Base-by-base conservation (phyloP, 2,329 filamentous ascomycete species). In the Kalmusia sp. region DNA sequence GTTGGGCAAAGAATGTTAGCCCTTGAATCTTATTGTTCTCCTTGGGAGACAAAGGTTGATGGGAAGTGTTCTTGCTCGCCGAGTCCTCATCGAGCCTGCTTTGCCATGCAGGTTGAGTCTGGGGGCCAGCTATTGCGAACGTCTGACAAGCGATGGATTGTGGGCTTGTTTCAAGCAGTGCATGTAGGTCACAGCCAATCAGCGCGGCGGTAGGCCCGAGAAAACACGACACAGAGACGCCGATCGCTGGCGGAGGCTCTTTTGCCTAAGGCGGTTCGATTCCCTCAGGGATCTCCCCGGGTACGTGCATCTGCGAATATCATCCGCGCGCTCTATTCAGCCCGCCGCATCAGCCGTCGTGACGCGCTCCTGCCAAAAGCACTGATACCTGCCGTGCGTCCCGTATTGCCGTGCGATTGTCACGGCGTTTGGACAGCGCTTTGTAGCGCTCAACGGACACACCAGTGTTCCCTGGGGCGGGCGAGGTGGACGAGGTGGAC, bases 251-350 rank as follows among this genome's bases (percentile, higher is more conserved):
- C 21, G 22, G 38, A 37, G 15, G 51, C 61, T 59, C 49, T 54
- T 49, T 58, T 57, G 55, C 59, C 59, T 21, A 15, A 30, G 19
- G 12, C 50, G 43, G 52, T 14, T 31, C 55, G 62, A 67, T 65
- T 56, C 58, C 41, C 57, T 49, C 68, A 56, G 62, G 66, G 67
- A 68, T 70, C 27, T 51, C 63, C 64, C 63, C 31, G 59, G 65
- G 51, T 57, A 45, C 61, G 55, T 57, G 62, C 67, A 63, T 66
- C 47, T 59, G 34, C 51, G 59, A 55, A 51, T 56, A 52, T 49
- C 39, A 54, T 51, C 50, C 44, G 59, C 63, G 53, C 58, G 52
- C 59, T 55, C 58, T 58, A 55, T 55, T 48, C 49, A 57, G 56
- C 43, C 41, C 39, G 44, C 54, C 48, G 49, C 52, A 51, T 41